A percentile compares a stretch with the other conserved stretches of the same genome.
Conservation (phyloP, 2,329 filamentous ascomycete species). For the Reticulascus tulasneorum region DNA sequence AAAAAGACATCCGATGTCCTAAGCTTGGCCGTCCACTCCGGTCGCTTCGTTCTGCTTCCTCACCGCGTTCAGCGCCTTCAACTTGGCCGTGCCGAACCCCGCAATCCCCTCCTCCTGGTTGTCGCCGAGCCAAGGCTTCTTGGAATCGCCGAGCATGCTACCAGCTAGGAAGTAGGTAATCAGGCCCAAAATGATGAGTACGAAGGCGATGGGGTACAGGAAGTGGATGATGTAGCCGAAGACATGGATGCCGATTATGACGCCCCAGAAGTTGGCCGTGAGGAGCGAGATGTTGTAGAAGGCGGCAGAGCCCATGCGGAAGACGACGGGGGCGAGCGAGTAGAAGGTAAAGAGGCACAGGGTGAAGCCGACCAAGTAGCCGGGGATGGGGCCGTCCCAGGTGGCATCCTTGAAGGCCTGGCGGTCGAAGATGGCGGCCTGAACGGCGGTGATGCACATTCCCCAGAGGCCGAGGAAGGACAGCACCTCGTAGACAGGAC, state of each 20-base stretch:
- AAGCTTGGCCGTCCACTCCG: no score
- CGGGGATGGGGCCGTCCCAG: constrained; percentile 66
- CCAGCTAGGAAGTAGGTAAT: constrained; percentile 84
- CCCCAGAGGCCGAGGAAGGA: constrained; percentile 87
- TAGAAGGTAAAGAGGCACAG: constrained; percentile 82
- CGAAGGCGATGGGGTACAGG: constrained; percentile 94
- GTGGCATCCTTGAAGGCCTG: constrained; percentile 59
- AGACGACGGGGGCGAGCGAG: constrained; percentile 76
- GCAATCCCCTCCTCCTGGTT: constrained; percentile 78
- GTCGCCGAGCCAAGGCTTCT: constrained; percentile 91
- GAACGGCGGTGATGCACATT: constrained; percentile 84
- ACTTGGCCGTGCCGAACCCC: constrained; percentile 81
- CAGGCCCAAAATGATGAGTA: constrained; percentile 82
- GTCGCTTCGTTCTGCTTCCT: constrained; percentile 34
- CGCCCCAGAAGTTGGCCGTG: constrained; percentile 95
- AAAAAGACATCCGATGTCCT: no score
- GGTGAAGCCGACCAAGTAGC: constrained; percentile 89
- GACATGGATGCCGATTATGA: constrained; percentile 84
- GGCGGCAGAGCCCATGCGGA: constrained; percentile 84
- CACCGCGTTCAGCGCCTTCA: constrained; percentile 62
- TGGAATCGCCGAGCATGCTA: constrained; percentile 76
- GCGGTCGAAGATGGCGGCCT: constrained; percentile 90
- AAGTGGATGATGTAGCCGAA: constrained; percentile 79
- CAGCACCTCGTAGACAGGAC: constrained; percentile 88
- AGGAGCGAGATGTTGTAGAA: constrained; percentile 96